phyloP scores from a whole-genome alignment of 805 yeast species.

The Ogataea populi-albae region DNA sequence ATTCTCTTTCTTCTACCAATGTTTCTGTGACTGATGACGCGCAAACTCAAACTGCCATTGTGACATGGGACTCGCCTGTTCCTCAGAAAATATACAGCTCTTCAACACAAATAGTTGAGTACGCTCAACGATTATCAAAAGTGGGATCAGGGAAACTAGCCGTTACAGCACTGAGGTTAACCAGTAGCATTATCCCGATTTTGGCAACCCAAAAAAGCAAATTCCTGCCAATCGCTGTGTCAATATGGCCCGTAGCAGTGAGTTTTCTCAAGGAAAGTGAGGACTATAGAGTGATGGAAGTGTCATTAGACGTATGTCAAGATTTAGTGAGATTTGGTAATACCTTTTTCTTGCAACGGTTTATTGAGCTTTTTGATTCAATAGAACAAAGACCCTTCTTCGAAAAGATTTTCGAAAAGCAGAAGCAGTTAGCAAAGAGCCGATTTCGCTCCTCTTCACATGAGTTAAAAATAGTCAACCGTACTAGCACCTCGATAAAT shows the following conservation, averaged over 20 bases:
- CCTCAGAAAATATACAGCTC: conserved; percentile 59
- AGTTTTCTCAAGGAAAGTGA: conserved; percentile 17
- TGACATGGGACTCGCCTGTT: conserved; percentile 65
- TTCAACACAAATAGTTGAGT: conserved; percentile 58
- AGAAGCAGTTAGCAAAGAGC: conserved; percentile 1
- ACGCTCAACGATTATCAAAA: conserved; percentile 65
- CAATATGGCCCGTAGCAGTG: conserved; percentile 48
- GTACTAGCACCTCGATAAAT: conserved; percentile 27
- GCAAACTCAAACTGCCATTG: conserved; percentile 10
- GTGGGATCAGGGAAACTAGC: conserved; percentile 61
- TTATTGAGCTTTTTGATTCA: conserved; percentile 38
- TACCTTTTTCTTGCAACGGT: conserved; percentile 45
- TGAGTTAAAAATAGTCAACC: conserved; percentile 7
- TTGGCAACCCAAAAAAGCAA: conserved; percentile 47
- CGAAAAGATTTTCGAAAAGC: conserved; percentile 13
- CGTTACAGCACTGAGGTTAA: conserved; percentile 52
- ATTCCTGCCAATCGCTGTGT: conserved; percentile 50
- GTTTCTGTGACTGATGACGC: conserved; percentile 21
- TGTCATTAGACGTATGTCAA: conserved; percentile 28
- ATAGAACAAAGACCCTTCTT: conserved; percentile 9
- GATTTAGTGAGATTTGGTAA: conserved; percentile 38
- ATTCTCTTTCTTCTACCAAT: conserved; percentile 27
- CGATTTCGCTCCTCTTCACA: background rate
- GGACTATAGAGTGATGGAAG: conserved; percentile 30
- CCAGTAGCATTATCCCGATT: conserved; percentile 44